These are phyloP conservation scores for Trametes sanguinea DNA, from an alignment of 768 basidiomycete species.

Conservation along the genomic window DNA sequence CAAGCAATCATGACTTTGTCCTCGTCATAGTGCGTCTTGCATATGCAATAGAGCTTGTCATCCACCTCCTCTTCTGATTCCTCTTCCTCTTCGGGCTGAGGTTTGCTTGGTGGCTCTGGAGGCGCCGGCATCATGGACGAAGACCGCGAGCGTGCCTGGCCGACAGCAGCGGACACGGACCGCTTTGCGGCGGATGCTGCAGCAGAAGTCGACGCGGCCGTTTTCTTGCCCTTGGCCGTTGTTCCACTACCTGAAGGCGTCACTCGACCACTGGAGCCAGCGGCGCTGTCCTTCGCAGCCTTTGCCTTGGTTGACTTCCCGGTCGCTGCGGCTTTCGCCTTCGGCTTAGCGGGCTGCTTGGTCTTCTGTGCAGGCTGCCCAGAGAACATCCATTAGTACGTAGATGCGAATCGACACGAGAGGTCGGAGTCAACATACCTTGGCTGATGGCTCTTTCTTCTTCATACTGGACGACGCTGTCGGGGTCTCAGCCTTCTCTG, in stretches of 20 bases:
- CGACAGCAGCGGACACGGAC: slow-evolving; percentile 25
- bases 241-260: slow-evolving; percentile 20
- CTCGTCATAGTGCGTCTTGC: slow-evolving; percentile 85
- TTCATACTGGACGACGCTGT: slow-evolving; percentile 18
- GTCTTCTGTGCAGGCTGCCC: slow-evolving; percentile 21
- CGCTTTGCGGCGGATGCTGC: slow-evolving; percentile 28
- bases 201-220: slow-evolving; percentile 27
- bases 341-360: slow-evolving; percentile 28
- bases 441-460: slow-evolving; percentile 26
- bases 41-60: slow-evolving; percentile 85
- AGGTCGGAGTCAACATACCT: slow-evolving; percentile 22
- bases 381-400: not conserved
- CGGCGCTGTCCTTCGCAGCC: slow-evolving; percentile 24
- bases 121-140: slow-evolving; percentile 65
- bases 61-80: slow-evolving; percentile 49
- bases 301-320: slow-evolving; percentile 31
- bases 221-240: slow-evolving; percentile 32
- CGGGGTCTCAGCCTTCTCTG: slow-evolving; percentile 19
- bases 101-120: slow-evolving; percentile 45
- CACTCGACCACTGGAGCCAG: slow-evolving; percentile 17
- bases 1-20: slow-evolving; percentile 92
- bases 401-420: not conserved
- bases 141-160: slow-evolving; percentile 60
- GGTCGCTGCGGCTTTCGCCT: slow-evolving; percentile 26
- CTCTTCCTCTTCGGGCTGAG: slow-evolving; percentile 43